Base-by-base conservation (phyloP, 306 rosid species). In the Alnus glutinosa region DNA sequence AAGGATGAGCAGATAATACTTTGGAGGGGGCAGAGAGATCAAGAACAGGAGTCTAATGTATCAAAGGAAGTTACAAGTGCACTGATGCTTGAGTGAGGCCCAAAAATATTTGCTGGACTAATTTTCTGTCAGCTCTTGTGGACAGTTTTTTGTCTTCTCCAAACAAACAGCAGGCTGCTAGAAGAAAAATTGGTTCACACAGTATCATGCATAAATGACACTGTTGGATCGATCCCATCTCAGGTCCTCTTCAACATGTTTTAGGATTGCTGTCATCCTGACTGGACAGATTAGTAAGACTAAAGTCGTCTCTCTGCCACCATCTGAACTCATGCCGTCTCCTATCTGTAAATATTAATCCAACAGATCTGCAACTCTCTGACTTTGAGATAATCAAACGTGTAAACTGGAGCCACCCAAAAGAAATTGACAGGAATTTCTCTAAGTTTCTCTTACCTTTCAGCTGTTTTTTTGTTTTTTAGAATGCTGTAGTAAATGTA, bases 1-100 rank as follows among this genome's bases (percentile, higher is more conserved):
- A 92, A 95, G 88, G 94, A 91, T 55, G 97, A 89, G 83, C 98
- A 92, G 86, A 87, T 95, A 76, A 87, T 95, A 80, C 90, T 95
- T 44, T 95, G 98, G 97, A 86, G 92, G 87, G 98, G 98, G 59
- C 86, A 87, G 73, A 72, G 39, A 55, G 83, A 82, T 50, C 79
- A 75, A 73, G 78, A 74, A 58, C 84, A 75, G 62, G 46, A 64
- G 75, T 78, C 81, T 55, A 73, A 83, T 34, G n/a, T 57, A 49
- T 66, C 69, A 79, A 86, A 30, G 71, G 77, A 67, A 63, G 42
- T 11, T 63, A 59, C 55, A 55, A 69, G 47, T 10, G 50, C n/a
- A 49, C 37, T 13, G 32, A 52, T 39, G 82, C 69, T 75, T 54
- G 71, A n/a, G 55, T 16, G 42, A 9, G 23, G 57, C 30, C 51